Evolutionary conservation across 192 early-diverging fungal genomes (phyloP).

Genomic region (Dimargaris cristalligena): DNA sequence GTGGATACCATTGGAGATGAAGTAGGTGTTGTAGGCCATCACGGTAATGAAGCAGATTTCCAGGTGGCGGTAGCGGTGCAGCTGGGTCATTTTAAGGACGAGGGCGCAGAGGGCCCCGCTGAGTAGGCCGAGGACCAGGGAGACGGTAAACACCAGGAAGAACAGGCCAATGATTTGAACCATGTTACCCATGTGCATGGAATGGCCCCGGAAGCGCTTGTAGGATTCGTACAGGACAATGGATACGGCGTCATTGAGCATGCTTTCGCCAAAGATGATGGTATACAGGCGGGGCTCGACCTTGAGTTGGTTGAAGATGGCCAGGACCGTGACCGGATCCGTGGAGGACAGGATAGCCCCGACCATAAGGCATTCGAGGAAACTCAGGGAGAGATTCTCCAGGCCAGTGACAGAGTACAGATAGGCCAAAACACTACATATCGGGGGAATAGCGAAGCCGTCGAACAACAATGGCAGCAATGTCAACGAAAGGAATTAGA

Average conservation of each 20-base stretch:
- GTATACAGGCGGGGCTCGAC: slow-evolving; percentile 92
- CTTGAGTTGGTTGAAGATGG: slow-evolving; percentile 82
- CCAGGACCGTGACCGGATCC: slow-evolving; percentile 90
- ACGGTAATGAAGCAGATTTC: slow-evolving; percentile 77
- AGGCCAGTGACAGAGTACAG: slow-evolving; percentile 50
- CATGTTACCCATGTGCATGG: slow-evolving; percentile 45
- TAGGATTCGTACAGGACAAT: slow-evolving; percentile 89
- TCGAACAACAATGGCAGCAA: no score
- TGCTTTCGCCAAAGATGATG: slow-evolving; percentile 89
- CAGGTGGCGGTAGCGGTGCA: slow-evolving; percentile 66
- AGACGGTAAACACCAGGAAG: slow-evolving; percentile 65
- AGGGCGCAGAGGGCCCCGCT: slow-evolving; percentile 63
- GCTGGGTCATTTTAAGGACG: slow-evolving; percentile 71
- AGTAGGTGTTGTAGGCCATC: slow-evolving; percentile 81
- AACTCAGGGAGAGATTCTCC: slow-evolving; percentile 48
- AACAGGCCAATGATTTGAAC: slow-evolving; percentile 50
- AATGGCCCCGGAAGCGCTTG: slow-evolving; percentile 54
- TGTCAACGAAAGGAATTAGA: no score
- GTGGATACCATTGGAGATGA: slow-evolving; percentile 73
- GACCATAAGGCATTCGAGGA: slow-evolving; percentile 87
- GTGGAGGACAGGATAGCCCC: slow-evolving; percentile 91
- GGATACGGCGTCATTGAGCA: slow-evolving; percentile 93
- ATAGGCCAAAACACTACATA: slow-evolving; percentile 52
- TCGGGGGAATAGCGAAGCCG: no score
- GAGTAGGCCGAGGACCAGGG: slow-evolving; percentile 63